Evolutionary conservation across 1,139 yeast genomes (phyloP).

Genomic region (Blastobotrys arbuscula): DNA sequence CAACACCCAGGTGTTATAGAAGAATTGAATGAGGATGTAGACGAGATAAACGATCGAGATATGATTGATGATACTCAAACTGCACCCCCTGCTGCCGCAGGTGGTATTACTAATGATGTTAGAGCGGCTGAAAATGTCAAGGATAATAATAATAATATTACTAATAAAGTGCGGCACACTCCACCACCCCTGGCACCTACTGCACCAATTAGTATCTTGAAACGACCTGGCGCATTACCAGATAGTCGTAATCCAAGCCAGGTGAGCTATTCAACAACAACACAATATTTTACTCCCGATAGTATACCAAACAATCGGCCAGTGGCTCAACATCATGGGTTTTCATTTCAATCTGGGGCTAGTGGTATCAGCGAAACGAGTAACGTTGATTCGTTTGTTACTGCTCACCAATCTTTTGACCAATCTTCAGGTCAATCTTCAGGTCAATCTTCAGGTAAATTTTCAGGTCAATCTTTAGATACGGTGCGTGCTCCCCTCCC

Average conservation of each 20-base stretch:
- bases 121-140: neutral
- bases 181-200: neutral
- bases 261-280: neutral
- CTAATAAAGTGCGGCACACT: too few species aligned
- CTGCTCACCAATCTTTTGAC: neutral
- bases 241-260: neutral
- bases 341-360: neutral
- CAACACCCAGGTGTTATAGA: neutral
- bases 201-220: neutral
- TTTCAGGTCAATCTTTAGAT: too few species aligned
- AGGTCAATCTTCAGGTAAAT: neutral
- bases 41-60: too few species aligned
- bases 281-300: neutral
- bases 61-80: neutral
- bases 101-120: neutral
- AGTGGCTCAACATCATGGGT: neutral
- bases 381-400: slow-evolving; percentile 4
- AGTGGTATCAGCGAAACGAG: neutral
- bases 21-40: slow-evolving; percentile 1
- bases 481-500: neutral
- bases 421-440: neutral
- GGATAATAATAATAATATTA: too few species aligned
- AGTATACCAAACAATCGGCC: neutral
- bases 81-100: neutral
- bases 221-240: neutral